Evolutionary conservation across 148 eudicot genomes (phyloP).

Genomic region (Vaccinium vitisidaea): DNA sequence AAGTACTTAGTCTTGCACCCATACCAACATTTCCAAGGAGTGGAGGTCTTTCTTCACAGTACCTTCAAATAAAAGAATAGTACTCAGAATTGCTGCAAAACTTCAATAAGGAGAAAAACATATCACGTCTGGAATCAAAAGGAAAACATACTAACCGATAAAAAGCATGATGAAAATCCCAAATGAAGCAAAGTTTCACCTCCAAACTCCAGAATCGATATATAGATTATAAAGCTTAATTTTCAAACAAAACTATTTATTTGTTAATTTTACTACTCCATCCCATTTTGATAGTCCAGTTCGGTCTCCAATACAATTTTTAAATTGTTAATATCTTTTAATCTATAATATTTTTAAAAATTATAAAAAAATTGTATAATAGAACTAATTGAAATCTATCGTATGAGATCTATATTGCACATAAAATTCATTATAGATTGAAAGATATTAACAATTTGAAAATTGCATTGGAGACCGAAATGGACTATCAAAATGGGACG

Average conservation of each 20-base stretch:
- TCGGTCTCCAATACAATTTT: too few relatives aligned
- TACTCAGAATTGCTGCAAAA: not conserved
- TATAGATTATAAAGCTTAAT: not conserved
- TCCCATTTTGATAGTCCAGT: too few relatives aligned
- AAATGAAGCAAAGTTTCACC: not conserved
- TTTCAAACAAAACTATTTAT: not conserved
- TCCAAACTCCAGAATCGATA: not conserved
- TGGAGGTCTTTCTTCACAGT: constrained; percentile 96
- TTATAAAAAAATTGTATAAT: too few relatives aligned
- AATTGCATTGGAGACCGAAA: too few relatives aligned
- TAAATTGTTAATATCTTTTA: too few relatives aligned
- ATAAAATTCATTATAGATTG: too few relatives aligned
- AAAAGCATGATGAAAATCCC: constrained; percentile 6
- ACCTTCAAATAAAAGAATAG: constrained; percentile 46
- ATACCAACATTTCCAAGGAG: constrained; percentile 89
- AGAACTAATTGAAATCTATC: too few relatives aligned
- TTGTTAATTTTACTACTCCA: not conserved
- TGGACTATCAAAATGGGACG: too few relatives aligned
- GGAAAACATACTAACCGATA: not conserved
- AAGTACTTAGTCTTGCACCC: constrained; percentile 96
- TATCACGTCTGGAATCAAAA: not conserved
- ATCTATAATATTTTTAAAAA: too few relatives aligned
- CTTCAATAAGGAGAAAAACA: not conserved
- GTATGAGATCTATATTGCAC: too few relatives aligned
- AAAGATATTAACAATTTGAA: too few relatives aligned